Conservation (phyloP, 139 green algal species). For the Haematococcus lacustris region DNA sequence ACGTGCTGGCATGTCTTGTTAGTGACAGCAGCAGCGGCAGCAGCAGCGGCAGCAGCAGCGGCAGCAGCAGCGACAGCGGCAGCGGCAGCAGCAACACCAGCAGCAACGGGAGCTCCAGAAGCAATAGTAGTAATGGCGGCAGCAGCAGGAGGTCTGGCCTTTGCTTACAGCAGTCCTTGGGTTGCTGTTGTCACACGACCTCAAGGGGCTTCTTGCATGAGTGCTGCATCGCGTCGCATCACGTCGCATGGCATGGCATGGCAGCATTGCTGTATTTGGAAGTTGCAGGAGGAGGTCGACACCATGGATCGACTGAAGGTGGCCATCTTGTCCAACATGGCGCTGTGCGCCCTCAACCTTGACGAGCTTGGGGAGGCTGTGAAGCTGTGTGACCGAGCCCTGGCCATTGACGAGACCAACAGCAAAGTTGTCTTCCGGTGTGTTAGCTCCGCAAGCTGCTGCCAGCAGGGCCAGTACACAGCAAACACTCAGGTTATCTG, state of each 20-base stretch:
- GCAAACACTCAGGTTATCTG: not conserved
- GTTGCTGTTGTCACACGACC: not conserved
- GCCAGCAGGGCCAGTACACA: not conserved
- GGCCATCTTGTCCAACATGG: constrained; percentile 55
- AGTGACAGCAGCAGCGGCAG: not conserved
- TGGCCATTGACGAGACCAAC: constrained; percentile 20
- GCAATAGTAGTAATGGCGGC: not conserved
- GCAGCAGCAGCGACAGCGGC: not conserved
- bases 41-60: not conserved
- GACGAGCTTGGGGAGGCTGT: constrained; percentile 35
- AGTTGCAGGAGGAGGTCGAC: constrained; percentile 8
- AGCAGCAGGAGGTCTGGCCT: not conserved
- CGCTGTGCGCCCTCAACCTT: constrained; percentile 26
- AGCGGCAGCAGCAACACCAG: too few species aligned
- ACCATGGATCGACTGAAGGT: constrained; percentile 19
- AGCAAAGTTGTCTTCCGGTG: constrained; percentile 28
- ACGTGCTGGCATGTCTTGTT: not conserved
- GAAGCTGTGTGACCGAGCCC: constrained; percentile 19
- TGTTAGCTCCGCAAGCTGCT: not conserved
- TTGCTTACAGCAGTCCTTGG: not conserved
- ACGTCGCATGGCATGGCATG: not conserved
- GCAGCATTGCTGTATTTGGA: not conserved
- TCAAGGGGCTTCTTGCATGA: not conserved
- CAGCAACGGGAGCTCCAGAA: too few species aligned
- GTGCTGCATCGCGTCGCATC: not conserved